Evolutionary conservation across 2,329 filamentous ascomycete species (phyloP).

Genomic region (Fusarium brachygibbosum): DNA sequence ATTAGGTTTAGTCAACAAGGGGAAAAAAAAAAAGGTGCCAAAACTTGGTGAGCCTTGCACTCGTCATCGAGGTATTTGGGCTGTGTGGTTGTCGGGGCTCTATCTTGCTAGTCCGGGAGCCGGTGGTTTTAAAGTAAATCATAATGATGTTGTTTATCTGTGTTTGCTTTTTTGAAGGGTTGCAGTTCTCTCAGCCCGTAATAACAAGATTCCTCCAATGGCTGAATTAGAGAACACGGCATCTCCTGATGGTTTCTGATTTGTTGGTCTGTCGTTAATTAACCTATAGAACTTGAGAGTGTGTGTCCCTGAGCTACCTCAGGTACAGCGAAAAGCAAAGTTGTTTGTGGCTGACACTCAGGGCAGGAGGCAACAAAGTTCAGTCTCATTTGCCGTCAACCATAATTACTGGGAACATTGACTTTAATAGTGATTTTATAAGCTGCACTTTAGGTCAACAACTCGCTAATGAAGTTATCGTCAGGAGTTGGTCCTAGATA

Average conservation of each 20-base stretch:
- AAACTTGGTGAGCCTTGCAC: constrained; percentile 25
- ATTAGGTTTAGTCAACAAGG: neutral
- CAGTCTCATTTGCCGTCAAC: neutral
- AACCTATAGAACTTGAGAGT: neutral
- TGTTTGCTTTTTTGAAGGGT: constrained; percentile 12
- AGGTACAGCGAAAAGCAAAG: neutral
- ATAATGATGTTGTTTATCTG: neutral
- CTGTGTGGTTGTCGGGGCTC: constrained; percentile 27
- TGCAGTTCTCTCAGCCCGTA: neutral
- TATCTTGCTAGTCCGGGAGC: constrained; percentile 23
- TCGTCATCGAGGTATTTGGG: constrained; percentile 30
- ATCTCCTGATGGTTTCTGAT: neutral
- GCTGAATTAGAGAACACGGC: neutral
- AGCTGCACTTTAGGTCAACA: neutral
- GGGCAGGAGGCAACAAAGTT: neutral
- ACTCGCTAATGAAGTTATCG: neutral
- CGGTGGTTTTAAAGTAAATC: constrained; percentile 5
- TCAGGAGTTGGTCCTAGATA: neutral
- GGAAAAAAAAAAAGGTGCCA: neutral
- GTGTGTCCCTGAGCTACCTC: neutral
- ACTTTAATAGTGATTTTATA: neutral
- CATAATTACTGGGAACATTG: neutral
- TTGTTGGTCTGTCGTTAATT: neutral
- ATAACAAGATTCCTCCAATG: constrained; percentile 11
- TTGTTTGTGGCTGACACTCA: neutral